A percentile compares a stretch with the other conserved stretches of the same genome.
Conservation (phyloP, 2,329 filamentous ascomycete species). For the Acephala macrosclerotiorum region DNA sequence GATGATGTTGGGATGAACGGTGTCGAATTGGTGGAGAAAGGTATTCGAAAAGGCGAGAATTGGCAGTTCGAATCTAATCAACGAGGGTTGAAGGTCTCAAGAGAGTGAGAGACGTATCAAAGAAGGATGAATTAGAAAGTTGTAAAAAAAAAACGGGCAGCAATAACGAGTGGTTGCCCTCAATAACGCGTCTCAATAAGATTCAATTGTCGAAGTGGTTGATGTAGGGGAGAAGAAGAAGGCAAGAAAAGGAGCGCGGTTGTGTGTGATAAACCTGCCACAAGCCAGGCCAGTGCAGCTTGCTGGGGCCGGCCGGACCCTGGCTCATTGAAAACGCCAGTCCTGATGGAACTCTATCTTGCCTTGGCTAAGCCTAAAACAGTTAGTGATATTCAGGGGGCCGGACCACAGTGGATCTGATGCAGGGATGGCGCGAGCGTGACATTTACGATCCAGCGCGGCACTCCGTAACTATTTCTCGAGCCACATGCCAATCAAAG, state of each 20-base stretch:
- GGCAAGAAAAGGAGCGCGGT: conserved; percentile 6
- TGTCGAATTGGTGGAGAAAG: conserved; percentile 4
- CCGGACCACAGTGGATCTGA: neutral
- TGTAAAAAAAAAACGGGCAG: conserved; percentile 24
- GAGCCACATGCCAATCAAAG: neutral
- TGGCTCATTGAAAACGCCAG: neutral
- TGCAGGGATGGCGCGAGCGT: neutral
- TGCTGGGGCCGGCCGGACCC: neutral
- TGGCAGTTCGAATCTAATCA: conserved; percentile 17
- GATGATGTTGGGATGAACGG: conserved; percentile 13
- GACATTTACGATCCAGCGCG: too few species aligned
- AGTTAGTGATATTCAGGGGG: conserved; percentile 9
- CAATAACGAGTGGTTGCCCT: conserved; percentile 31
- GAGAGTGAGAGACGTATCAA: conserved; percentile 33
- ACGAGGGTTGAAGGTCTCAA: conserved; percentile 31
- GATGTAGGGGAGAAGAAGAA: neutral
- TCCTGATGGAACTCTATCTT: neutral
- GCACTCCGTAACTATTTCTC: neutral
- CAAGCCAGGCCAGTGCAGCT: neutral
- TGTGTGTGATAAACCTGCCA: neutral
- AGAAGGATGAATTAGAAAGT: conserved; percentile 29
- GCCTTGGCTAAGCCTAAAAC: neutral
- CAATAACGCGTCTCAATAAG: conserved; percentile 5
- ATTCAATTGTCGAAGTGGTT: neutral
- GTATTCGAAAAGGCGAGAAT: conserved; percentile 5